These are phyloP conservation scores for Diplocarpon mali DNA, from an alignment of 2,329 filamentous ascomycete genomes.

Conservation along the genomic window DNA sequence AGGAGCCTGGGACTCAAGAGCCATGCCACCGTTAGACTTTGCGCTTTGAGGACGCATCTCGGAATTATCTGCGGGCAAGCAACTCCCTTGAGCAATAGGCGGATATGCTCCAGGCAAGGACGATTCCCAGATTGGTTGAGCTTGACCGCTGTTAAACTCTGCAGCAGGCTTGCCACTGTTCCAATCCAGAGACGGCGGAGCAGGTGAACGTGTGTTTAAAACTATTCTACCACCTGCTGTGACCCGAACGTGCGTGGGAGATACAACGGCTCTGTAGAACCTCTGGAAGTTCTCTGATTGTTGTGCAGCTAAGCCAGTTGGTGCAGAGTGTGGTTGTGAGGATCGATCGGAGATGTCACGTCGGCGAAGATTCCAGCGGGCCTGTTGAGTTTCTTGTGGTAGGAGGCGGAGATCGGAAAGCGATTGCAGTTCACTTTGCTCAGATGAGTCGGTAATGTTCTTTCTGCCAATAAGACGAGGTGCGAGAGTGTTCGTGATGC, in stretches of 20 bases:
- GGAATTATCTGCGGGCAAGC: constrained; percentile 11
- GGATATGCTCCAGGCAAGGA: constrained; percentile 9
- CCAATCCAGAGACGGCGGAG: constrained; percentile 21
- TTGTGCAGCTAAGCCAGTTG: constrained; percentile 41
- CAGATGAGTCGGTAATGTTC: constrained; percentile 14
- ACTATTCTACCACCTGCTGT: constrained; percentile 58
- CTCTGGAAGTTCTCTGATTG: constrained; percentile 54
- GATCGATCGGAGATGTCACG: constrained; percentile 23
- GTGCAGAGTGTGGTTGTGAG: constrained; percentile 38
- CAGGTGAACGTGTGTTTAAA: constrained; percentile 43
- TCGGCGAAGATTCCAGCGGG: constrained; percentile 24
- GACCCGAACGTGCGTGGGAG: constrained; percentile 54
- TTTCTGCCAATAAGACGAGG: constrained; percentile 5
- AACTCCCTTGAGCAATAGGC: constrained; percentile 9
- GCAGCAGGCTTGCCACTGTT: constrained; percentile 14
- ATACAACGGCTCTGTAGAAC: constrained; percentile 58
- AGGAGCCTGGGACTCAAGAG: neutral
- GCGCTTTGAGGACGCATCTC: neutral
- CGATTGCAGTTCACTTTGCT: constrained; percentile 11
- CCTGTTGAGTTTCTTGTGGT: constrained; percentile 6
- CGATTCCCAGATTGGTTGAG: constrained; percentile 5
- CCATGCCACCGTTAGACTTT: constrained; percentile 4
- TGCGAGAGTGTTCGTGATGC: constrained; percentile 15
- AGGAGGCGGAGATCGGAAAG: constrained; percentile 4
- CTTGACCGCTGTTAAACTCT: neutral